Conservation (phyloP, 257 asterid genomes). For the Ballota nigra region DNA sequence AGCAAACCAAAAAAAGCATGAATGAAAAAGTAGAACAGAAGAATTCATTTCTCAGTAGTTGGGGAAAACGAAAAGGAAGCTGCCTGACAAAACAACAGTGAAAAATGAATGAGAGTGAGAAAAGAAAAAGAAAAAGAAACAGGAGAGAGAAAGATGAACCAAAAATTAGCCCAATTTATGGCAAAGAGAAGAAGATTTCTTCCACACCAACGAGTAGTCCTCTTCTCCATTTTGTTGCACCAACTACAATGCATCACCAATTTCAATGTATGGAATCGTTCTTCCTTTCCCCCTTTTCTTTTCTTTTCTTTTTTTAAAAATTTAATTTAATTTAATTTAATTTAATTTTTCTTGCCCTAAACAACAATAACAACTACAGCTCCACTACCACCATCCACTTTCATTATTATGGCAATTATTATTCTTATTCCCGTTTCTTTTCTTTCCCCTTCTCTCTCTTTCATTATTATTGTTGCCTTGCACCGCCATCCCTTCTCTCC, state of each 20-base stretch:
- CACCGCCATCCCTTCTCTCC: constrained; percentile 31
- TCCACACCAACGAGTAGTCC: constrained; percentile 39
- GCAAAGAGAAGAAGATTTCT: constrained; percentile 37
- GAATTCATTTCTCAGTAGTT: constrained; percentile 24
- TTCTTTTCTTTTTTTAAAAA: background rate
- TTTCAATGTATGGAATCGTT: constrained; percentile 58
- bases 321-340: background rate
- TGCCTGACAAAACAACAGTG: constrained; percentile 31
- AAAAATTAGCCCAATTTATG: constrained; percentile 30
- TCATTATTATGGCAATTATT: constrained; percentile 50
- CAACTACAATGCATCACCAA: constrained; percentile 40
- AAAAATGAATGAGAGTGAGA: constrained; percentile 27
- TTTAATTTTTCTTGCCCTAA: constrained; percentile 39
- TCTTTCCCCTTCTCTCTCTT: constrained; percentile 28
- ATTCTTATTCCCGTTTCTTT: constrained; percentile 34
- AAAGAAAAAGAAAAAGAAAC: constrained; percentile 7
- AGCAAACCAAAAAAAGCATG: constrained; percentile 5
- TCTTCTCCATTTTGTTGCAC: constrained; percentile 32
- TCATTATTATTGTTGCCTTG: constrained; percentile 31
- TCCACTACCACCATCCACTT: constrained; percentile 57
- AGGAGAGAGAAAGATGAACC: constrained; percentile 11
- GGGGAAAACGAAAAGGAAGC: constrained; percentile 53
- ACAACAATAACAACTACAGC: constrained; percentile 51
- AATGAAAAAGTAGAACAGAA: constrained; percentile 23
- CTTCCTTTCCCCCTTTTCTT: constrained; percentile 21